Evolutionary conservation across 148 eudicot genomes (phyloP), one percentile per base, ranked within the genome.

Genomic region (Camellia sinensis): DNA sequence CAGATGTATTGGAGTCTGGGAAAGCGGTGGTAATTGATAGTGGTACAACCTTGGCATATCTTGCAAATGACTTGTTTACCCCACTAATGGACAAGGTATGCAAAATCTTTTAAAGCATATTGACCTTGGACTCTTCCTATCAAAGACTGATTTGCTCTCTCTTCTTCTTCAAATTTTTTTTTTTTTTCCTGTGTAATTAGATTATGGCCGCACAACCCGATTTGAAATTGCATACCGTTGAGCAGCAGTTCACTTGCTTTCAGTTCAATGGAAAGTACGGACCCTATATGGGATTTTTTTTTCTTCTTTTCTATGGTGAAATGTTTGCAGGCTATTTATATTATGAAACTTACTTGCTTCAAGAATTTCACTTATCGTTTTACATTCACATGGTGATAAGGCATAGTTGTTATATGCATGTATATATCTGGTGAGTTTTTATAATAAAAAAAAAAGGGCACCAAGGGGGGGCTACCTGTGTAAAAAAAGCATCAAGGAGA

Each of bases 21-120:
- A 80, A 80, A 76, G 84, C 86, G 29, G 88, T 92, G 61, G 88
- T 95, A 67, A 85, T 95, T 80, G 98, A 95, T 82, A 93, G 98
- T 71, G 97, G 98, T 75, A 93, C 98, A 79, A 95, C 98, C 72
- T 89, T 95, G 85, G 96, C 97, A 1, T 90, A 95, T 93, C 97
- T 93, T 62, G 92, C 92, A 40, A 85, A 87, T 74, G 90, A 85
- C 19, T 82, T 93, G 77, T 91, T 82, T 89, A 86, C 82, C 66
- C 81, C 80, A 53, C 71, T 93, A 72, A 60, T 91, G 75, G 6
- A 68, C 10, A 88, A 79, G 87, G 98, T 91, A 87, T 65, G 83
- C 64, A 14, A 13, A 53, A 62, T 63, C 17, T 77, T 67, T 80
- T 29, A 19, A 80, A 3, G 22, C 22, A 19, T 22, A 19, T 29